A percentile compares a stretch with the other conserved stretches of the same genome.
Conservation (phyloP, 768 basidiomycete species). For the Russula olivacea region DNA sequence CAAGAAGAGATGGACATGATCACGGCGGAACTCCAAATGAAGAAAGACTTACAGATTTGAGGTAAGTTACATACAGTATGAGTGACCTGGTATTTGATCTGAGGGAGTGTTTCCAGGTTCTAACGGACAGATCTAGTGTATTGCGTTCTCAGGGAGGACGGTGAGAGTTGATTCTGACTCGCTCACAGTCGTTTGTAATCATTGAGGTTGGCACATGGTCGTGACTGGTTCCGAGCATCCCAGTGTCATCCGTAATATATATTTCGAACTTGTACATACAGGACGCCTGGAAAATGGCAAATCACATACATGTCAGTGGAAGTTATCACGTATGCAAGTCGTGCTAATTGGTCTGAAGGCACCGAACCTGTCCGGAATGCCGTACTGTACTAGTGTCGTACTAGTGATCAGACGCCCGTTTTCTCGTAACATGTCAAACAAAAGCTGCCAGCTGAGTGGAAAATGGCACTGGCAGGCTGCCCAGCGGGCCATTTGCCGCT, state of each 20-base stretch:
- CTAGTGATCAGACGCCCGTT: not conserved
- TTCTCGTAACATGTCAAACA: not conserved
- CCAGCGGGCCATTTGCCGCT: not conserved
- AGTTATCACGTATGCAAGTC: not conserved
- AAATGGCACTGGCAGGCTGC: too few relatives aligned
- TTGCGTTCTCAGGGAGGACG: not conserved
- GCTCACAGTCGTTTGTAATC: constrained; percentile 5
- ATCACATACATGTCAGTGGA: not conserved
- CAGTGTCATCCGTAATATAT: not conserved
- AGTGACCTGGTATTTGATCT: not conserved
- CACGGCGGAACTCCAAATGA: constrained; percentile 17
- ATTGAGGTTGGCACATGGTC: not conserved
- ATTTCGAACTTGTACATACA: not conserved
- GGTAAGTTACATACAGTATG: constrained; percentile 3
- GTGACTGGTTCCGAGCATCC: constrained; percentile 6
- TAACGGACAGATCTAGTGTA: not conserved
- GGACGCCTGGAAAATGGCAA: not conserved
- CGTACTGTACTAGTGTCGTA: not conserved
- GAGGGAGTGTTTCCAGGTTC: not conserved
- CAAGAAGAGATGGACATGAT: constrained; percentile 13
- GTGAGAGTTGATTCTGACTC: not conserved
- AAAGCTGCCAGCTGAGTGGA: too few relatives aligned
- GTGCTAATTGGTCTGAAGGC: not conserved
- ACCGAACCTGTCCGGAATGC: not conserved
- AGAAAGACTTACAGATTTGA: constrained; percentile 21